Evolutionary conservation across 371 early-diverging fungal genomes (phyloP), one percentile per base, ranked within the genome.

Genomic region (Mortierella sp.): DNA sequence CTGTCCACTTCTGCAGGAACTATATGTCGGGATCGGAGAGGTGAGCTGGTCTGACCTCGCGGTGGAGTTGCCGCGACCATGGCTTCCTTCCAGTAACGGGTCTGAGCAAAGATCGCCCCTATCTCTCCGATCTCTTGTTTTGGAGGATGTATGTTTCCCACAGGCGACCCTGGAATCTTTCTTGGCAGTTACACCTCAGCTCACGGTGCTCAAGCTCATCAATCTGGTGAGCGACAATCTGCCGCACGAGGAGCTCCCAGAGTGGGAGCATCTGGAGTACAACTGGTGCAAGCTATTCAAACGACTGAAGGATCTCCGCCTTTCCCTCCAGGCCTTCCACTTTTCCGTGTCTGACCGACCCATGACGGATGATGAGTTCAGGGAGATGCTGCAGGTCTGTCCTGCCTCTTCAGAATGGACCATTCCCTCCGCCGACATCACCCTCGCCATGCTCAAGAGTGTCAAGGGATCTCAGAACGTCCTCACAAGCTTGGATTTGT

Each of bases 201-300:
- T 64, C 24, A 37, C 64, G 2, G 64, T 64, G 19, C 64, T 64
- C 64, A 64, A 64, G 16, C 21, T 64, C 34, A 64, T 64, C 37
- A 64, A 64, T 21, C 24, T 64, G 24, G 64, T 64, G 21, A 64
- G 64, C 64, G 64, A 64, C 34, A 64, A 64, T 19, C 64, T 64
- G 16, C 64, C 64, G 37, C 37, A 64, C 10, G 64, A 64, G 21
- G 64, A 64, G 34, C 64, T 64, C 1, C 64, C 64, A 14, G 64
- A 64, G 64, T 64, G 64, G 64, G 64, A 64, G 24, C 64, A 64
- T 8, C 64, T 64, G 34, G 64, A 64, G 34, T 64, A 64, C 37
- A 64, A 64, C 40, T 34, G 64, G 40, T 37, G 19, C 40, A 64
- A 37, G 64, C 24, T 64, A 19, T 64, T 31, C 37, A 64, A 64